Evolutionary conservation across 306 rosid genomes (phyloP).

Genomic region (Neltuma alba): DNA sequence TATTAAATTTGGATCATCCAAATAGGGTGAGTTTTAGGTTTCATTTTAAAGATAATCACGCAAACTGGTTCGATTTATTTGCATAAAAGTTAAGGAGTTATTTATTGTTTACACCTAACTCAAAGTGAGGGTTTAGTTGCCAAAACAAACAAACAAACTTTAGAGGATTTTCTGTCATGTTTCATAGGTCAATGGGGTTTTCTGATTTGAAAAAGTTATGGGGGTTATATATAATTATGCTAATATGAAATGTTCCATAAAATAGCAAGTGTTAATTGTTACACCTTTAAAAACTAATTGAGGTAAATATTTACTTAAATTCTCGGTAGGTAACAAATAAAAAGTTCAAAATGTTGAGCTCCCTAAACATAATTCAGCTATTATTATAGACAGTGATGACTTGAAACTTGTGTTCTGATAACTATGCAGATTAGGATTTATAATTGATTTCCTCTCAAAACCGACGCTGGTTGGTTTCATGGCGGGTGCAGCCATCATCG

Average conservation of each 20-base stretch:
- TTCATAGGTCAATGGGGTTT: not conserved
- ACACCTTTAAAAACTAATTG: not conserved
- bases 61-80: no score
- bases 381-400: not conserved
- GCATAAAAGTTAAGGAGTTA: no score
- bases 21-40: no score
- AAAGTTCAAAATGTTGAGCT: not conserved
- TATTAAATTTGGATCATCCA: no score
- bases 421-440: conserved; percentile 70
- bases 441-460: conserved; percentile 93
- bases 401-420: not conserved
- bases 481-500: conserved; percentile 96
- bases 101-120: no score
- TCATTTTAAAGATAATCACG: no score
- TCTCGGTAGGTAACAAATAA: not conserved
- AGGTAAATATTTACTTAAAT: not conserved
- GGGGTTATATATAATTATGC: no score
- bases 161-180: not conserved
- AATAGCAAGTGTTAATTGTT: no score
- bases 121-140: no score
- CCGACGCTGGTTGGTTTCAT: conserved; percentile 91
- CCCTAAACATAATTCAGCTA: not conserved
- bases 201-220: no score
- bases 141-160: no score
- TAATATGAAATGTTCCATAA: not conserved